A percentile compares a stretch with the other conserved stretches of the same genome.
Evolutionary conservation across 495 filamentous ascomycete genomes (phyloP).

Genomic region (Podospora pseudoanserina): DNA sequence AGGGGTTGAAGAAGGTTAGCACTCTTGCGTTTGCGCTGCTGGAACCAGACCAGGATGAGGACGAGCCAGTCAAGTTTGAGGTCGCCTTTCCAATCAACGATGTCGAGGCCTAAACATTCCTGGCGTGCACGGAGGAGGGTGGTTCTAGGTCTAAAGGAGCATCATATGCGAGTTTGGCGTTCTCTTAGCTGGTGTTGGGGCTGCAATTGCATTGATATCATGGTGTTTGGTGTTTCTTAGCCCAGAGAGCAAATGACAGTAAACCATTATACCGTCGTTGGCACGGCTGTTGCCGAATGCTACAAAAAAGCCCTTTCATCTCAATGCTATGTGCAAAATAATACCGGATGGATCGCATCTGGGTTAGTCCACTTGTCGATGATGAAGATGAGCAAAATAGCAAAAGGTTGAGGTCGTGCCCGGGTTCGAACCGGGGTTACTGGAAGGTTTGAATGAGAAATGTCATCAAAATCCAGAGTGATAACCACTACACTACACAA

Average conservation of each 20-base stretch:
- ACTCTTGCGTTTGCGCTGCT: constrained; percentile 1
- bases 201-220: background rate
- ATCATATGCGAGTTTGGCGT: background rate
- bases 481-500: background rate
- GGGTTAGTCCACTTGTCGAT: too few relatives aligned
- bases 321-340: too few relatives aligned
- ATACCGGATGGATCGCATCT: too few relatives aligned
- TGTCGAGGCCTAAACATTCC: background rate
- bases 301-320: too few relatives aligned
- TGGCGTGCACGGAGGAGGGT: too few relatives aligned
- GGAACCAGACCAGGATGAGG: background rate
- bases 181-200: background rate
- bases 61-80: background rate
- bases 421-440: background rate
- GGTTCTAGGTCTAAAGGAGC: too few relatives aligned
- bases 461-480: background rate
- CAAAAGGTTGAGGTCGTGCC: background rate
- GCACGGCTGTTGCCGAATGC: too few relatives aligned
- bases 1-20: background rate
- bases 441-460: background rate
- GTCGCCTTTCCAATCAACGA: background rate
- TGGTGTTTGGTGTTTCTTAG: background rate
- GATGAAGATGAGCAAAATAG: background rate
- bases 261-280: background rate
- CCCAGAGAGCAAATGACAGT: background rate